A percentile compares a stretch with the other conserved stretches of the same genome.
These are phyloP conservation scores for Lagerstroemia speciosa DNA, from an alignment of 345 rosid genomes.

Conservation along the genomic window DNA sequence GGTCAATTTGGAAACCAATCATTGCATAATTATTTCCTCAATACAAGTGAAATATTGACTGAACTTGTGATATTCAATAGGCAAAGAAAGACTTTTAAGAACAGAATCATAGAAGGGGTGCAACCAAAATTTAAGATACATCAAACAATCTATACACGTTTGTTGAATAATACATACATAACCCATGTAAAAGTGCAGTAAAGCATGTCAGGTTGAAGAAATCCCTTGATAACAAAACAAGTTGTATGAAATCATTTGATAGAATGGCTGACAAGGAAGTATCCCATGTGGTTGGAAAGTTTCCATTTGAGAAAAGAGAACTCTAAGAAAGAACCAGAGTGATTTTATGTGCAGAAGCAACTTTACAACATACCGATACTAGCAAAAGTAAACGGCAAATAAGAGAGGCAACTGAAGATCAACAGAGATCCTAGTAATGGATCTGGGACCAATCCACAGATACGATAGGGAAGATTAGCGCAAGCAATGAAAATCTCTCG, in stretches of 20 bases:
- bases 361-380: slow-evolving; percentile 16
- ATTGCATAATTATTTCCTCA: slow-evolving; percentile 8
- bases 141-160: neutral
- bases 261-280: slow-evolving; percentile 18
- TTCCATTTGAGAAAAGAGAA: slow-evolving; percentile 4
- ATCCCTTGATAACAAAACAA: slow-evolving; percentile 4
- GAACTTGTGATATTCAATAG: neutral
- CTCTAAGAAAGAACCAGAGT: slow-evolving; percentile 17
- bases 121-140: neutral
- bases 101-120: neutral
- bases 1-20: slow-evolving; percentile 1
- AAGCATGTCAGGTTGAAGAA: slow-evolving; percentile 13
- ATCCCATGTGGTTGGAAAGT: slow-evolving; percentile 1
- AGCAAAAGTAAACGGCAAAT: slow-evolving; percentile 14
- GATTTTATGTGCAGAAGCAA: slow-evolving; percentile 29
- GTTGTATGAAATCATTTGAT: slow-evolving; percentile 9
- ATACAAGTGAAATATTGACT: neutral
- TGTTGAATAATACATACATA: no score
- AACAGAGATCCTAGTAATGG: neutral
- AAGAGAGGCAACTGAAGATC: neutral
- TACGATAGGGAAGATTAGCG: neutral
- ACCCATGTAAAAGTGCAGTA: neutral
- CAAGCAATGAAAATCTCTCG: neutral
- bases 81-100: neutral
- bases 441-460: neutral